Evolutionary conservation across 352 stramenopile genomes (phyloP).

Genomic region (Globisporangium middletonii): DNA sequence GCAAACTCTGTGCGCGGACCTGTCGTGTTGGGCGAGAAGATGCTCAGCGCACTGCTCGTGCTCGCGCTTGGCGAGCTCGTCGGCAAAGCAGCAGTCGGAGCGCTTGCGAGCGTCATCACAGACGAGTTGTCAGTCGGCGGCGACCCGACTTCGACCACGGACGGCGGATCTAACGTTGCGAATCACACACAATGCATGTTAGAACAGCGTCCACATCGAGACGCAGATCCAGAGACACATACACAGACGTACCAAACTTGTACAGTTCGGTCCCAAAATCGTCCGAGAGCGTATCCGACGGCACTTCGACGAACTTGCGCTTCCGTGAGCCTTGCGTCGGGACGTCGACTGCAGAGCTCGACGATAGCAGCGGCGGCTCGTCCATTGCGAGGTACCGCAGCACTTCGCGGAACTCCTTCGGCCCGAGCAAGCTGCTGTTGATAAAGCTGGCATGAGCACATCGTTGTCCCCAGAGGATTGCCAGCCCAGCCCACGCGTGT

Average conservation of each 20-base stretch:
- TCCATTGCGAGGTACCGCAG: conserved; percentile 84
- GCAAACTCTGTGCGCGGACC: conserved; percentile 14
- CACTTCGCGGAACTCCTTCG: conserved; percentile 83
- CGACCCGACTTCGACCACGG: conserved; percentile 44
- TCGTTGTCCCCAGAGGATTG: background rate
- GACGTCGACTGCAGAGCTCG: conserved; percentile 28
- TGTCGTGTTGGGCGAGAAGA: conserved; percentile 46
- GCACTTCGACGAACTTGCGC: conserved; percentile 81
- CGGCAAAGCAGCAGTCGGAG: conserved; percentile 5
- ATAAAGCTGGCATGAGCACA: conserved; percentile 69
- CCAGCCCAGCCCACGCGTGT: conserved; percentile 23
- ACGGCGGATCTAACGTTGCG: conserved; percentile 23
- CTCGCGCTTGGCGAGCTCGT: background rate
- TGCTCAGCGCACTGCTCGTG: conserved; percentile 62
- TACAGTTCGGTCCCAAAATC: conserved; percentile 19
- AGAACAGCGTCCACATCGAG: no score
- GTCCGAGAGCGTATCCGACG: conserved; percentile 9
- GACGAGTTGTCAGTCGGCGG: conserved; percentile 24
- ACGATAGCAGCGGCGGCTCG: conserved; percentile 54
- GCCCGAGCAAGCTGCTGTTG: conserved; percentile 69
- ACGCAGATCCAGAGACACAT: no score
- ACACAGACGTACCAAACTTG: conserved; percentile 22
- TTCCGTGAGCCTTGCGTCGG: conserved; percentile 43
- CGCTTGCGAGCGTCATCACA: conserved; percentile 29
- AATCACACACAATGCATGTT: conserved; percentile 1